A percentile compares a stretch with the other conserved stretches of the same genome.
Conservation (phyloP, 2,329 filamentous ascomycete species). For the Phialophora macrospora region DNA sequence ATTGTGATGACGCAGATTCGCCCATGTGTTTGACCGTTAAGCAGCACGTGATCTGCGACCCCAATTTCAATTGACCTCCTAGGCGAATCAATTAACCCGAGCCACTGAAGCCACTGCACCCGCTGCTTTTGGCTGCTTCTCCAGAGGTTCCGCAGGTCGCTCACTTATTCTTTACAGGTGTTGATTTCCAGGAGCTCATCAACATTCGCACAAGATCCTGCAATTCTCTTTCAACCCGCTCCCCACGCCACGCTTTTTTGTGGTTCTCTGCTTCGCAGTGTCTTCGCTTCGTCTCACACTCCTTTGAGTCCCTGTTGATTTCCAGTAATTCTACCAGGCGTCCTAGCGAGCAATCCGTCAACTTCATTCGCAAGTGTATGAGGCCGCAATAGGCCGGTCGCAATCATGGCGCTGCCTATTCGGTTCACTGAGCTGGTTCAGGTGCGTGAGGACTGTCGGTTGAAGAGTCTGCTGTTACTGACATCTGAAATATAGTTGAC, state of each 20-base stretch:
- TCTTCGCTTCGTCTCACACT: slow-evolving; percentile 30
- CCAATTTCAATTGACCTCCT: neutral
- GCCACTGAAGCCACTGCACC: neutral
- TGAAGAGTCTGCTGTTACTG: slow-evolving; percentile 31
- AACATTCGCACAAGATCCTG: slow-evolving; percentile 23
- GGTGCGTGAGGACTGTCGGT: slow-evolving; percentile 51
- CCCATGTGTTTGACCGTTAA: neutral
- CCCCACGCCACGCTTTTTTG: slow-evolving; percentile 23
- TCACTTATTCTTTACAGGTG: slow-evolving; percentile 30
- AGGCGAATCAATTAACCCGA: neutral
- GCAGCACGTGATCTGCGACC: neutral
- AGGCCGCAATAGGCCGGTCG: slow-evolving; percentile 41
- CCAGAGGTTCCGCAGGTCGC: slow-evolving; percentile 18
- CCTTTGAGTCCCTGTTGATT: slow-evolving; percentile 26
- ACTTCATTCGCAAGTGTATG: slow-evolving; percentile 34
- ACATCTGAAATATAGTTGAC: slow-evolving; percentile 56
- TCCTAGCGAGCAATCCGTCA: slow-evolving; percentile 20
- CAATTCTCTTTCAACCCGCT: slow-evolving; percentile 18
- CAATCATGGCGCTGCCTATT: slow-evolving; percentile 73
- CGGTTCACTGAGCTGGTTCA: slow-evolving; percentile 91
- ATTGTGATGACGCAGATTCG: neutral
- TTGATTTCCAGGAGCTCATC: slow-evolving; percentile 34
- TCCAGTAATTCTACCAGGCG: slow-evolving; percentile 8
- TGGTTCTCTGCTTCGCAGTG: slow-evolving; percentile 21
- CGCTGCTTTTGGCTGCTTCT: slow-evolving; percentile 12